These are phyloP conservation scores for Globisporangium mamillatum DNA, from an alignment of 352 stramenopile genomes.

Conservation along the genomic window DNA sequence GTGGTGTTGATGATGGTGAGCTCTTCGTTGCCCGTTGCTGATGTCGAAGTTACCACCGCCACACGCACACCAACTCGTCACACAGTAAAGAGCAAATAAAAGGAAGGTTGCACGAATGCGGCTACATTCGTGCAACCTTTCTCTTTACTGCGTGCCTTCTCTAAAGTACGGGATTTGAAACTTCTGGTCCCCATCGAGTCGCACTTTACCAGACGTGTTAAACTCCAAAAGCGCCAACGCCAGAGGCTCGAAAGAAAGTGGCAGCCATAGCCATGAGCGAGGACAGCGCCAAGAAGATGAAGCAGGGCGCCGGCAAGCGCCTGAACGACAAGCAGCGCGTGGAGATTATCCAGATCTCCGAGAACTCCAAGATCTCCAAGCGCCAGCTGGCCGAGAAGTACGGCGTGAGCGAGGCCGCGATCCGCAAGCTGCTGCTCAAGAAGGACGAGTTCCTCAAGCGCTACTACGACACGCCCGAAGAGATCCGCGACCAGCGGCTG, in stretches of 20 bases:
- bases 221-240: not conserved
- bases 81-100: no score
- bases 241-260: not conserved
- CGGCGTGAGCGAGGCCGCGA: slow-evolving; percentile 74
- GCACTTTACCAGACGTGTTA: not conserved
- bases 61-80: not conserved
- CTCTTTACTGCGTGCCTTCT: not conserved
- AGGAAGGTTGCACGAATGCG: not conserved
- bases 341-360: slow-evolving; percentile 80
- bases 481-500: slow-evolving; percentile 68
- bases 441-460: slow-evolving; percentile 78
- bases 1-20: slow-evolving; percentile 9
- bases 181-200: not conserved
- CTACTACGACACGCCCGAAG: slow-evolving; percentile 79
- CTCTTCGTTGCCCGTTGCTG: slow-evolving; percentile 3
- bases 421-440: slow-evolving; percentile 77
- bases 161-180: not conserved
- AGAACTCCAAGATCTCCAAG: slow-evolving; percentile 79
- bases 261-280: slow-evolving; percentile 21
- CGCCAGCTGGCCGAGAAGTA: slow-evolving; percentile 74
- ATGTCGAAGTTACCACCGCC: slow-evolving; percentile 10
- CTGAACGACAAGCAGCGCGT: slow-evolving; percentile 81
- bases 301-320: slow-evolving; percentile 67
- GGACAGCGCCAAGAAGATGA: slow-evolving; percentile 53
- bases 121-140: not conserved